Evolutionary conservation across 495 filamentous ascomycete species (phyloP), one percentile per base, ranked within the genome.

Genomic region (Staphylotrichum longicolle): DNA sequence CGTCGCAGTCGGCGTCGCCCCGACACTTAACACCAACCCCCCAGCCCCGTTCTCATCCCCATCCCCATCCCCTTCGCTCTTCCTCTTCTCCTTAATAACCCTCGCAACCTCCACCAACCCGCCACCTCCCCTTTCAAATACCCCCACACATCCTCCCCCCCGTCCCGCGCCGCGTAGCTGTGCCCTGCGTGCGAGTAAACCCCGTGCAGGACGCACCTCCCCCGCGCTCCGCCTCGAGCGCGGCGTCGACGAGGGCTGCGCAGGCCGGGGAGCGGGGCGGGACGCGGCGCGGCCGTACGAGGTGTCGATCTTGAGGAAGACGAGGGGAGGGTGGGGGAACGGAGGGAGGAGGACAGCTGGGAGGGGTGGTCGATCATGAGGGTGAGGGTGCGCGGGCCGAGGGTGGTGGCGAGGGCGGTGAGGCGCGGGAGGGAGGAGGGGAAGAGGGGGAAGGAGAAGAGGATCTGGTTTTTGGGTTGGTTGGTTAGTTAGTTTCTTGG

Each of bases 131-230:
- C 72, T 5, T 71, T 73, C 10, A 95, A 70, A 51, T 82, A 75
- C 0, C 72, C 86, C 33, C 65, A 68, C 68, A 71, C 74, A 50
- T 83, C 79, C 6, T 71, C 67, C 8, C 81, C 74, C 0, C 76
- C 76, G 32, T 72, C 79, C 71, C 59, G 15, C 44, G 37, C 59
- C 11, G 4, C 53, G 30, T 96, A 95, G 37, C 85, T 89, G 58
- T 90, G 83, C 4, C 91, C 90, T 4, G 86, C 87, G 70, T 95
- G 91, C n/a, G 81, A 83, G 72, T 95, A 96, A 15, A 93, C 68
- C 1, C 91, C 91, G 14, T 82, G 70, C 3, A 94, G 72, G 0
- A 68, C 63, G 8, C 75, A 73, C n/a, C 56, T 41, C 0, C 82
- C 0, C 52, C 48, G 0, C 69, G 62, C 2, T 79, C 77, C 3